Conservation (phyloP, 495 filamentous ascomycete species). For the Neurospora sp. region DNA sequence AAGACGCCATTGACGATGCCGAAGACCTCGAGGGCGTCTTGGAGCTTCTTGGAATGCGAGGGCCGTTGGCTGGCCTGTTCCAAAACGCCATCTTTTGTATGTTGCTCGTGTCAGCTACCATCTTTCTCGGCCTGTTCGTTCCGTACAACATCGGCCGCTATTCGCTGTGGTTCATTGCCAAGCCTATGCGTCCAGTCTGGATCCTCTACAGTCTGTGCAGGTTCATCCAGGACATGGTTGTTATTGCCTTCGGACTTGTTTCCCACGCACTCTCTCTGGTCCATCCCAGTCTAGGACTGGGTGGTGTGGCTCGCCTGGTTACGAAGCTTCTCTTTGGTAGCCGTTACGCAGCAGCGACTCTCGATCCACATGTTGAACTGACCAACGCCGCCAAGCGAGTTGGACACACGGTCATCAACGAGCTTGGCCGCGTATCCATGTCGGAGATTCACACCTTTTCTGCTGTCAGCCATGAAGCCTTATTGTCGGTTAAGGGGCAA, state of each 20-base stretch:
- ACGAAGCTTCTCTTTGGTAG: slow-evolving; percentile 9
- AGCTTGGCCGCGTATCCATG: slow-evolving; percentile 27
- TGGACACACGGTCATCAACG: slow-evolving; percentile 25
- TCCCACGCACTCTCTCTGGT: slow-evolving; percentile 10
- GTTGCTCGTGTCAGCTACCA: slow-evolving; percentile 76
- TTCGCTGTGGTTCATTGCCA: slow-evolving; percentile 65
- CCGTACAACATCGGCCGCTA: slow-evolving; percentile 87
- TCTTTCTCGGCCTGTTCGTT: slow-evolving; percentile 75
- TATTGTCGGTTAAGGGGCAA: slow-evolving; percentile 27
- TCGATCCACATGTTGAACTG: not conserved
- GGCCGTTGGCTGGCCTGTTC: slow-evolving; percentile 76
- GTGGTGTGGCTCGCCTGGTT: slow-evolving; percentile 1
- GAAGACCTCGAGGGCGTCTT: slow-evolving; percentile 98
- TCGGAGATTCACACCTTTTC: slow-evolving; percentile 39
- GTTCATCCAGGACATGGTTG: slow-evolving; percentile 44
- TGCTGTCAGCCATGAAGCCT: slow-evolving; percentile 37
- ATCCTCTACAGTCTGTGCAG: slow-evolving; percentile 63
- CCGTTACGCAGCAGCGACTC: slow-evolving; percentile 13
- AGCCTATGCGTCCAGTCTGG: slow-evolving; percentile 65
- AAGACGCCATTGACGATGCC: slow-evolving; percentile 60
- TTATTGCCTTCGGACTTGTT: slow-evolving; percentile 21
- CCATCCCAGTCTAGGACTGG: not conserved
- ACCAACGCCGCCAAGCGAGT: slow-evolving; percentile 27
- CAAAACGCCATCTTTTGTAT: slow-evolving; percentile 93
- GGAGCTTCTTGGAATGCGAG: slow-evolving; percentile 94